These are phyloP conservation scores for Aspergillus transmontanensis DNA, from an alignment of 2,329 filamentous ascomycete species.

Conservation along the genomic window DNA sequence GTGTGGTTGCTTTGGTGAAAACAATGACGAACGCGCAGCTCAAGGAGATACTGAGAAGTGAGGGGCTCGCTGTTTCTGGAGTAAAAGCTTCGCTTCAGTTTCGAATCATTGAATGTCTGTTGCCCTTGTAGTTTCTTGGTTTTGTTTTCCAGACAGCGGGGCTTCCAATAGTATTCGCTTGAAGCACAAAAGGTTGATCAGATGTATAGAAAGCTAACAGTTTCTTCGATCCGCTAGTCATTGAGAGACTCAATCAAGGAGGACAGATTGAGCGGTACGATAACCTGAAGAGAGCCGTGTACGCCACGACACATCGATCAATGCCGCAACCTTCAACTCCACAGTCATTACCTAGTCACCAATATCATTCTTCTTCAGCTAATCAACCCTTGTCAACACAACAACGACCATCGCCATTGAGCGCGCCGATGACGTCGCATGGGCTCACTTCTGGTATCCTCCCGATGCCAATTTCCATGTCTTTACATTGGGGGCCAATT, in stretches of 20 bases:
- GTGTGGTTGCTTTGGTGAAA: conserved; percentile 52
- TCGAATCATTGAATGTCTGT: conserved; percentile 77
- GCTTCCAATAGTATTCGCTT: not conserved
- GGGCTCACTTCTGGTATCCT: conserved; percentile 31
- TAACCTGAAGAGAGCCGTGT: conserved; percentile 35
- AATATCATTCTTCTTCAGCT: conserved; percentile 28
- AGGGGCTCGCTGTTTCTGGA: conserved; percentile 76
- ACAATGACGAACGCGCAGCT: conserved; percentile 67
- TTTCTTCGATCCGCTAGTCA: conserved; percentile 20
- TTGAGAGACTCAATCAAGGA: conserved; percentile 29
- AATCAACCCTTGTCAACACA: conserved; percentile 30
- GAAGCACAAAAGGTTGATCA: not conserved
- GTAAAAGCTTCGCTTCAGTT: conserved; percentile 81
- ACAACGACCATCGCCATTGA: conserved; percentile 28
- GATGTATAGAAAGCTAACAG: not conserved
- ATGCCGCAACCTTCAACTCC: conserved; percentile 32
- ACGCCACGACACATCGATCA: conserved; percentile 29
- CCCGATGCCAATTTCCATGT: conserved; percentile 5
- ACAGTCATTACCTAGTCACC: conserved; percentile 25
- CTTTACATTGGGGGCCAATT: conserved; percentile 3
- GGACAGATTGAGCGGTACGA: conserved; percentile 33
- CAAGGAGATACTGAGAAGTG: conserved; percentile 72
- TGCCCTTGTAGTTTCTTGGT: conserved; percentile 9
- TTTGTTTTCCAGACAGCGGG: not conserved
- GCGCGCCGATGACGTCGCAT: conserved; percentile 35